Evolutionary conservation across 192 early-diverging fungal genomes (phyloP).

Genomic region (Podila epicladia): DNA sequence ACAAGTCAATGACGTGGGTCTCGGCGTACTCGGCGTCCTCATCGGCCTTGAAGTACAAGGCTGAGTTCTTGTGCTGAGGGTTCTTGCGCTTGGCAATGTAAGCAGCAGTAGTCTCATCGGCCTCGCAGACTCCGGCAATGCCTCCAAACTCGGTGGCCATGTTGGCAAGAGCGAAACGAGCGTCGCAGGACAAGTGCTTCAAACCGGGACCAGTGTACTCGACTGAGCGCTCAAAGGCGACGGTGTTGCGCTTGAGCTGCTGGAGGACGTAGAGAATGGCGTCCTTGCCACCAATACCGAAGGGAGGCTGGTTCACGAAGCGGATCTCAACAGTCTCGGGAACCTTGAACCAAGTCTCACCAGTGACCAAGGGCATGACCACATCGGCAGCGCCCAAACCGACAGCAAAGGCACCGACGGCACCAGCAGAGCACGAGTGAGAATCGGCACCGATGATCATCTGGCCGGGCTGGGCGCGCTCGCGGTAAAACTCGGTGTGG

Average conservation of each 20-base stretch:
- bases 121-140: constrained; percentile 85
- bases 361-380: constrained; percentile 84
- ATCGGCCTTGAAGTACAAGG: constrained; percentile 80
- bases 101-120: constrained; percentile 77
- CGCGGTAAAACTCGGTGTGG: constrained; percentile 87
- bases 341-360: constrained; percentile 86
- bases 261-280: constrained; percentile 82
- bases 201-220: constrained; percentile 81
- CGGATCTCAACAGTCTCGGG: constrained; percentile 83
- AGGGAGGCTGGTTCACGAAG: constrained; percentile 75
- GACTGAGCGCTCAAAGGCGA: constrained; percentile 82
- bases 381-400: constrained; percentile 87
- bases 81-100: constrained; percentile 80
- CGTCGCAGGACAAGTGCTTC: constrained; percentile 85
- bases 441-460: constrained; percentile 86
- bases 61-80: constrained; percentile 71
- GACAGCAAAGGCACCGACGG: constrained; percentile 81
- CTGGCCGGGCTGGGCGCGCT: constrained; percentile 84
- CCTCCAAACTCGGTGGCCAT: constrained; percentile 91
- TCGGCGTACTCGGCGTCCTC: constrained; percentile 82
- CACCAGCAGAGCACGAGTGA: constrained; percentile 84
- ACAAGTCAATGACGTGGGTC: constrained; percentile 77
- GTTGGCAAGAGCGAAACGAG: constrained; percentile 82
- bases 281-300: constrained; percentile 87
- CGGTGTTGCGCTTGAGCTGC: constrained; percentile 85